Evolutionary conservation across 164 flowering plant species (phyloP).

Genomic region (Dillenia turbinata): DNA sequence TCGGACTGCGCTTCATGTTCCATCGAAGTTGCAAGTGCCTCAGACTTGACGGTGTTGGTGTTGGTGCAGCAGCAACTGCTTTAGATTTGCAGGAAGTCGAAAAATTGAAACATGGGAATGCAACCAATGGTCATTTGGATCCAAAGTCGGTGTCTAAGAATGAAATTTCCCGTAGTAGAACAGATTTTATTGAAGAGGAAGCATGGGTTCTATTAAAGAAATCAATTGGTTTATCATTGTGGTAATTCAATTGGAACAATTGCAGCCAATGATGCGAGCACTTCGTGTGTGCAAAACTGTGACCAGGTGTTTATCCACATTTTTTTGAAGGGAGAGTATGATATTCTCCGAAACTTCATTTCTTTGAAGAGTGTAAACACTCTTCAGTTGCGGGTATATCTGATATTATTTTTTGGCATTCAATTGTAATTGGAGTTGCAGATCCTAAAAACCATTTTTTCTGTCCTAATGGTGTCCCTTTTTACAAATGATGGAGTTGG

Average conservation of each 20-base stretch:
- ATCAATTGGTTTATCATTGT: conserved; percentile 64
- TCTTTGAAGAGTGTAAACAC: no score
- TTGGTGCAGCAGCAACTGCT: conserved; percentile 12
- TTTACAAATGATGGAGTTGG: conserved; percentile 53
- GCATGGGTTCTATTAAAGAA: conserved; percentile 64
- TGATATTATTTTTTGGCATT: neutral
- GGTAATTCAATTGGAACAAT: conserved; percentile 73
- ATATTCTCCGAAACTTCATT: conserved; percentile 75
- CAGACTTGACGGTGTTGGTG: conserved; percentile 8
- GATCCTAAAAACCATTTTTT: no score
- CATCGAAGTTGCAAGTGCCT: no score
- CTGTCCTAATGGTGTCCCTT: no score
- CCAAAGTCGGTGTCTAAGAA: conserved; percentile 15
- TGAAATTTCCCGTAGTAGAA: conserved; percentile 3
- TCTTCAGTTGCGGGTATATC: conserved; percentile 72
- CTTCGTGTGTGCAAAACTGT: conserved; percentile 45
- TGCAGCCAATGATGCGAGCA: conserved; percentile 66
- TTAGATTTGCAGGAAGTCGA: conserved; percentile 20
- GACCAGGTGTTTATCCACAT: conserved; percentile 82
- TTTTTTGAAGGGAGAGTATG: conserved; percentile 80
- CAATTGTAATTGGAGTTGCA: no score
- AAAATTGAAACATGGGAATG: conserved; percentile 19
- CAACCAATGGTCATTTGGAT: conserved; percentile 15
- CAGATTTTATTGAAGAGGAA: conserved; percentile 55
- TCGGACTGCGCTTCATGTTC: no score